Base-by-base conservation (phyloP, 306 rosid species). In the Calophaca sinica region DNA sequence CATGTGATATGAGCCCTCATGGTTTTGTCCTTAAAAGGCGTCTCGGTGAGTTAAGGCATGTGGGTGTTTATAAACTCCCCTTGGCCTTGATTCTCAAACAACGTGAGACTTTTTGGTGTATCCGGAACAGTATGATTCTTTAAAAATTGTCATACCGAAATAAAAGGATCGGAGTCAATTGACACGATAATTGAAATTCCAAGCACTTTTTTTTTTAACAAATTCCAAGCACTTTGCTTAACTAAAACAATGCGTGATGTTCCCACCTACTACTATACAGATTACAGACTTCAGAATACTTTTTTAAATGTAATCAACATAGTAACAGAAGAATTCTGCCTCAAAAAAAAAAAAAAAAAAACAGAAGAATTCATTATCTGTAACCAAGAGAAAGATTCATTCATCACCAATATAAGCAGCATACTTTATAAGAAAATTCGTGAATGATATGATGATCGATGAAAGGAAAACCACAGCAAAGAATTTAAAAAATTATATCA, bases 321-420 rank as follows among this genome's bases (percentile, higher is more conserved):
- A 32, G 46, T 32, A 58, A 74, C 32, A 50, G 61, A 57, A 32
- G 6, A 62, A 64, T 65, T 7, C 45, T n/a, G n/a, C n/a, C n/a
- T n/a, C n/a, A n/a, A n/a, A n/a, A n/a, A n/a, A n/a, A n/a, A n/a
- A n/a, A n/a, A n/a, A n/a, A n/a, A n/a, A n/a, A n/a, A n/a, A 58
- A 74, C 32, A 50, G 61, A 57, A 32, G 6, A 62, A 64, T 65
- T 7, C 45, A 61, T 29, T 54, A 55, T 59, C 60, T n/a, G 14
- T n/a, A 61, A 62, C 58, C 41, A 58, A 38, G 33, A 77, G 44
- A 62, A 31, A 42, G 62, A 12, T 38, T 9, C 78, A 62, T 39
- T 65, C 55, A 64, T 39, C 63, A 58, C 69, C 72, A 65, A 5
- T 14, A 52, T 67, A 77, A 45, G 74, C 73, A 81, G 58, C 63